Evolutionary conservation across 768 basidiomycete genomes (phyloP), one percentile per base, ranked within the genome.

Genomic region (Calvatia gigantea): DNA sequence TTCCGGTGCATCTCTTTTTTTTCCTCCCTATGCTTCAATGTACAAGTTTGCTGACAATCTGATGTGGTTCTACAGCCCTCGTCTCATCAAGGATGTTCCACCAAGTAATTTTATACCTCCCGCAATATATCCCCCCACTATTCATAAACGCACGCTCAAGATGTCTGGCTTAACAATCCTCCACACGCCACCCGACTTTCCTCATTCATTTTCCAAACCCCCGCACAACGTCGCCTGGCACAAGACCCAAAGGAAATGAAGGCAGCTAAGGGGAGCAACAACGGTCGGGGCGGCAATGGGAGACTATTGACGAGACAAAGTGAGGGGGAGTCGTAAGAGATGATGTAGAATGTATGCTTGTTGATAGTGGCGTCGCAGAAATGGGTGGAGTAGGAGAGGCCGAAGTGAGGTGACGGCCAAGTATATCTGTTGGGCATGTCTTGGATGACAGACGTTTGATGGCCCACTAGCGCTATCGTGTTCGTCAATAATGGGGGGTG

Each of bases 1-100:
- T n/a, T 46, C 88, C 51, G 88, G 94, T 93, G 67, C 68, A 87
- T 63, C 25, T 67, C n/a, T n/a, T n/a, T n/a, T n/a, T n/a, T n/a
- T n/a, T n/a, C n/a, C n/a, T n/a, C n/a, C n/a, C n/a, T n/a, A n/a
- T n/a, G n/a, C n/a, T n/a, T n/a, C n/a, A n/a, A n/a, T n/a, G n/a
- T n/a, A n/a, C n/a, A n/a, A n/a, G n/a, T n/a, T n/a, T n/a, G n/a
- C n/a, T n/a, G n/a, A n/a, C 2, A 37, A 57, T 19, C 42, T 44
- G 62, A 35, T 33, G 7, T 35, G 31, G 11, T 17, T n/a, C n/a
- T n/a, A 38, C 23, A 23, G 95, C 95, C 4, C 81, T 99, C 33
- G 84, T 98, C 39, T 88, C 96, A 3, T 96, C 96, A 3, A 78
- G 87, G 27, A 93, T 91, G 2, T 85, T 98, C 64, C 74, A 91